Conservation (phyloP, 176 grass and related monocot genomes). For the Poa pratensis region DNA sequence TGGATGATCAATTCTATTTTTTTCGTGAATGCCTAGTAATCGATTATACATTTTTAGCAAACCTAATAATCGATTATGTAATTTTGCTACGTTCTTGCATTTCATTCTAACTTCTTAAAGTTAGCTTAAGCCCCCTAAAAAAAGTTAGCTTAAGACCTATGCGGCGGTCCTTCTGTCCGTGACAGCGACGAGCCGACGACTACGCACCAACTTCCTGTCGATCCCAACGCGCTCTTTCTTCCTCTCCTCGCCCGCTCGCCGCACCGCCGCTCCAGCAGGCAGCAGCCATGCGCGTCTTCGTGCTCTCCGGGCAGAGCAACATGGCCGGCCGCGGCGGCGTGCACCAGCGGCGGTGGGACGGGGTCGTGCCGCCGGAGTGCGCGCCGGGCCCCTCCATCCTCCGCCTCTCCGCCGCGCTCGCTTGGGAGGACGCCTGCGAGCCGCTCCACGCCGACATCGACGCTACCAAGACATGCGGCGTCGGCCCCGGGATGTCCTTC, state of each 20-base stretch:
- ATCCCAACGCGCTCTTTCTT: background rate
- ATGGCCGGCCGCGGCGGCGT: conserved; percentile 93
- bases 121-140: too few species aligned
- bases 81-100: too few species aligned
- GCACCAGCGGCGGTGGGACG: conserved; percentile 64
- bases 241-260: background rate
- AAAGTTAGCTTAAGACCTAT: too few species aligned
- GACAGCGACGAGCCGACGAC: background rate
- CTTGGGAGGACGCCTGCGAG: conserved; percentile 69
- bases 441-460: conserved; percentile 90
- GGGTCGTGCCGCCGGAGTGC: conserved; percentile 69
- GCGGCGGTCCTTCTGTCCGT: background rate
- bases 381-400: conserved; percentile 52
- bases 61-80: too few species aligned
- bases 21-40: too few species aligned
- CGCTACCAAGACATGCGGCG: conserved; percentile 62
- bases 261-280: background rate
- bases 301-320: conserved; percentile 93
- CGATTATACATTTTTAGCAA: too few species aligned
- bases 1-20: too few species aligned
- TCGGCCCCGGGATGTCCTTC: conserved; percentile 88
- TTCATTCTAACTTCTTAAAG: too few species aligned
- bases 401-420: conserved; percentile 56
- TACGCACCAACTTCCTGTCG: background rate
- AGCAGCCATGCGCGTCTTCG: conserved; percentile 62